Evolutionary conservation across 306 rosid species (phyloP).

Genomic region (Glycine soja): DNA sequence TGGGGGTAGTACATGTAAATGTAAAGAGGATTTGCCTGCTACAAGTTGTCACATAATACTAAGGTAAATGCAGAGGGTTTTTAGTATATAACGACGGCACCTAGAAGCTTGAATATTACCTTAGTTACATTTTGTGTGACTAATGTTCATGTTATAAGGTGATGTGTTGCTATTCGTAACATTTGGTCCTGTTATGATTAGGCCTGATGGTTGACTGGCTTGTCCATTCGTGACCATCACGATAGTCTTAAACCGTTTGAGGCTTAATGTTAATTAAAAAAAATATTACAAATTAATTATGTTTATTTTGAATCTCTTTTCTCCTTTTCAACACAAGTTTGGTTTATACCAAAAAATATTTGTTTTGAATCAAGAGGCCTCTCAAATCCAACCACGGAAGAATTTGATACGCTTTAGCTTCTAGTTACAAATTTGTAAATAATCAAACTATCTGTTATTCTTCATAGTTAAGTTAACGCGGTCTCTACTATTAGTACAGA

Average conservation of each 20-base stretch:
- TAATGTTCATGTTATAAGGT: no score
- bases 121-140: no score
- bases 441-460: not conserved
- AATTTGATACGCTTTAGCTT: not conserved
- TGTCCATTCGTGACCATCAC: not conserved
- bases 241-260: not conserved
- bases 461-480: slow-evolving; percentile 39
- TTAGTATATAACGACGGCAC: no score
- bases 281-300: not conserved
- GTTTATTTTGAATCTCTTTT: not conserved
- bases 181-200: not conserved
- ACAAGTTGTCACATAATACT: not conserved
- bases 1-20: not conserved
- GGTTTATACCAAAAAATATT: not conserved
- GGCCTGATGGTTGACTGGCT: not conserved
- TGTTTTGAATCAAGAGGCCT: slow-evolving; percentile 1
- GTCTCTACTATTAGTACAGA: slow-evolving; percentile 1
- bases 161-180: not conserved
- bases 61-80: no score
- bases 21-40: not conserved
- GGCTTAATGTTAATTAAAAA: no score
- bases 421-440: not conserved
- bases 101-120: no score
- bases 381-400: slow-evolving; percentile 28
- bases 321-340: not conserved